Conservation (phyloP, 805 yeast species). For the Metschnikowia peoriensis region DNA sequence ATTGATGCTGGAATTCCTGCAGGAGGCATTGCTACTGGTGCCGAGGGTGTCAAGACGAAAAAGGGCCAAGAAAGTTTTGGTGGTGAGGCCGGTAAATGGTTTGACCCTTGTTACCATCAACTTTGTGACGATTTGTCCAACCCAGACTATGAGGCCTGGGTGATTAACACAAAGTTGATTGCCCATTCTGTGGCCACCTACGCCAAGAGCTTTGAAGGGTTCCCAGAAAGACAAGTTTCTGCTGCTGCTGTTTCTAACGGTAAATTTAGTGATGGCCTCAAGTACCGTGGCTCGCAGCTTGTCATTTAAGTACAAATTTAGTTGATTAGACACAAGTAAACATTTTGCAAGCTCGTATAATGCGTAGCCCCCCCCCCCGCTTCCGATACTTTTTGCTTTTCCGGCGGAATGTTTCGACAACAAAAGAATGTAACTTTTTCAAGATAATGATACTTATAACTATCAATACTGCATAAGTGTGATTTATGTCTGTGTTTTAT, state of each 20-base stretch:
- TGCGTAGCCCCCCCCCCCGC: too few relatives aligned
- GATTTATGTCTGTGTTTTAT: too few relatives aligned
- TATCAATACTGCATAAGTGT: too few relatives aligned
- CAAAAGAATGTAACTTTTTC: too few relatives aligned
- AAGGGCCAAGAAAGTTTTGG: conserved; percentile 60
- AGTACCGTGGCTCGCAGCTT: conserved; percentile 33
- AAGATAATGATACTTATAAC: too few relatives aligned
- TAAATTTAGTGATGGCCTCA: conserved; percentile 23
- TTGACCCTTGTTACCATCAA: conserved; percentile 85
- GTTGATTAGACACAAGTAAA: too few relatives aligned
- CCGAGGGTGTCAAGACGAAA: conserved; percentile 71
- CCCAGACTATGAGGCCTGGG: conserved; percentile 82
- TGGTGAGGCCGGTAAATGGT: conserved; percentile 67
- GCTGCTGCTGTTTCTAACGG: conserved; percentile 8
- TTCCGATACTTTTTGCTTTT: too few relatives aligned
- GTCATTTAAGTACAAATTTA: conserved; percentile 17
- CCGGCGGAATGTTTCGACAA: too few relatives aligned
- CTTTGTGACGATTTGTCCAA: conserved; percentile 80
- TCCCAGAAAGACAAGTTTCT: conserved; percentile 61
- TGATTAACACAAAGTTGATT: conserved; percentile 77
- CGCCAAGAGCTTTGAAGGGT: conserved; percentile 69
- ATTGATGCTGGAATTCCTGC: conserved; percentile 88
- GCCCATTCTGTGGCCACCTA: conserved; percentile 91
- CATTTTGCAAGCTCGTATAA: too few relatives aligned
- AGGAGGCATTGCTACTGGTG: conserved; percentile 96